Evolutionary conservation across 495 filamentous ascomycete genomes (phyloP).

Genomic region (Daldinia concentrica): DNA sequence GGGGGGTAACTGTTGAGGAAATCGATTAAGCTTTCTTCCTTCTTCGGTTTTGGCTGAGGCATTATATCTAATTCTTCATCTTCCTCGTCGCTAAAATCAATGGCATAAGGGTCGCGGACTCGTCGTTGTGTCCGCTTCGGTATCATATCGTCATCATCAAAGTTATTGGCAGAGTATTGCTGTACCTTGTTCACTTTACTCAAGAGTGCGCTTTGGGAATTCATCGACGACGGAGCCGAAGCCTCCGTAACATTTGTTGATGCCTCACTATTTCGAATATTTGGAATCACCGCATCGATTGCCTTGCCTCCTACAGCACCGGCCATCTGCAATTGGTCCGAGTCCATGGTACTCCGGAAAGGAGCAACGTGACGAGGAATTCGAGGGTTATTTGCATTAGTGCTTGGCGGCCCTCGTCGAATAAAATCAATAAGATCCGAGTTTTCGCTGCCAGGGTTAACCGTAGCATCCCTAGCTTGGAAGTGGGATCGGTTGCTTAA

Average conservation of each 20-base stretch:
- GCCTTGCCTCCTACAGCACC: constrained; percentile 61
- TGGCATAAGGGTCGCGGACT: constrained; percentile 88
- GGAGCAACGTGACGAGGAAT: constrained; percentile 87
- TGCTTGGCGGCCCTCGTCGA: constrained; percentile 75
- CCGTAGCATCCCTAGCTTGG: constrained; percentile 76
- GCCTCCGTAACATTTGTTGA: constrained; percentile 56
- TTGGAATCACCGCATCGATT: constrained; percentile 58
- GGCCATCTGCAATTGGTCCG: constrained; percentile 70
- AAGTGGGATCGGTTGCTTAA: constrained; percentile 57
- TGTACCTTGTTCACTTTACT: constrained; percentile 43
- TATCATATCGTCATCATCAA: constrained; percentile 60
- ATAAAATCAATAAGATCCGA: constrained; percentile 95
- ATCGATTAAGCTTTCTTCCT: constrained; percentile 83
- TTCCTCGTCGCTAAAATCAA: constrained; percentile 86
- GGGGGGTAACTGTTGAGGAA: constrained; percentile 88
- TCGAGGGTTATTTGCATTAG: constrained; percentile 61
- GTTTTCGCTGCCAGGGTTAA: constrained; percentile 69
- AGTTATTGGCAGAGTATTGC: constrained; percentile 37
- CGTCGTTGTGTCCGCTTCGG: constrained; percentile 76
- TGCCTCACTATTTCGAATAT: constrained; percentile 54
- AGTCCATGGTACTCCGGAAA: constrained; percentile 85
- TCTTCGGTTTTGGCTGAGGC: constrained; percentile 49
- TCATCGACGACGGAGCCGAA: constrained; percentile 58
- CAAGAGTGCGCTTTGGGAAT: constrained; percentile 61
- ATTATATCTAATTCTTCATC: constrained; percentile 61